Evolutionary conservation across 495 filamentous ascomycete species (phyloP).

Genomic region (Podospora conica): DNA sequence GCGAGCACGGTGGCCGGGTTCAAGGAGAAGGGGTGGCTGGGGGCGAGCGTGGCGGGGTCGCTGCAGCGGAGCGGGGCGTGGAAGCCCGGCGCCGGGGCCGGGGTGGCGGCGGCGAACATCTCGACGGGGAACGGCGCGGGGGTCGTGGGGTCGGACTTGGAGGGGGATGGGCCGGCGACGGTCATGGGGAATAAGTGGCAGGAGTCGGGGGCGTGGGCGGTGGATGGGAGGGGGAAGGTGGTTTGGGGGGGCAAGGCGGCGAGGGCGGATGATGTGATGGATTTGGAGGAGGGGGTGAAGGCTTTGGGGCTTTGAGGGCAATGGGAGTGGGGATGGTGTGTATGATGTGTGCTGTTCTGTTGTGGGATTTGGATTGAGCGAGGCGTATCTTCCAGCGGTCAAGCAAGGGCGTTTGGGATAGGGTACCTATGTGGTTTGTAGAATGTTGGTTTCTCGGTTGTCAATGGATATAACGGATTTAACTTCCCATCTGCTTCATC

Average conservation of each 20-base stretch:
- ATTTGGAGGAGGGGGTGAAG: conserved; percentile 43
- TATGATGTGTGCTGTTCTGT: neutral
- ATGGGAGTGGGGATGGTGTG: neutral
- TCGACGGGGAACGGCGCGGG: conserved; percentile 7
- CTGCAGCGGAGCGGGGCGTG: conserved; percentile 26
- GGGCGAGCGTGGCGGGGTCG: conserved; percentile 33
- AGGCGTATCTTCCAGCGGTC: neutral
- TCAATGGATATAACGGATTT: too few relatives aligned
- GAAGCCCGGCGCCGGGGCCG: conserved; percentile 3
- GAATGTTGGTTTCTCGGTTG: neutral
- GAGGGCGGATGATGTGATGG: conserved; percentile 47
- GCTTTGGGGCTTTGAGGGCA: conserved; percentile 22
- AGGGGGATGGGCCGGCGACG: conserved; percentile 34
- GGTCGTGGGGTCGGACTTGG: conserved; percentile 6
- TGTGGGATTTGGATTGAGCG: neutral
- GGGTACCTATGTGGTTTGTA: neutral
- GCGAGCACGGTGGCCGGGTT: conserved; percentile 36
- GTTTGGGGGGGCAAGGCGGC: conserved; percentile 44
- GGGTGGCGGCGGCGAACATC: neutral
- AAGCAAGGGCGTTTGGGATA: neutral
- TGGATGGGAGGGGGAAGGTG: conserved; percentile 48
- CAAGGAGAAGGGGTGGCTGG: conserved; percentile 41
- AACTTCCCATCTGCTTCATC: too few relatives aligned
- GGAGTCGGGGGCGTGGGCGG: conserved; percentile 48
- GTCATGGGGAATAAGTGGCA: conserved; percentile 60